Evolutionary conservation across 2,329 filamentous ascomycete species (phyloP).

Genomic region (Diaporthe sp.): DNA sequence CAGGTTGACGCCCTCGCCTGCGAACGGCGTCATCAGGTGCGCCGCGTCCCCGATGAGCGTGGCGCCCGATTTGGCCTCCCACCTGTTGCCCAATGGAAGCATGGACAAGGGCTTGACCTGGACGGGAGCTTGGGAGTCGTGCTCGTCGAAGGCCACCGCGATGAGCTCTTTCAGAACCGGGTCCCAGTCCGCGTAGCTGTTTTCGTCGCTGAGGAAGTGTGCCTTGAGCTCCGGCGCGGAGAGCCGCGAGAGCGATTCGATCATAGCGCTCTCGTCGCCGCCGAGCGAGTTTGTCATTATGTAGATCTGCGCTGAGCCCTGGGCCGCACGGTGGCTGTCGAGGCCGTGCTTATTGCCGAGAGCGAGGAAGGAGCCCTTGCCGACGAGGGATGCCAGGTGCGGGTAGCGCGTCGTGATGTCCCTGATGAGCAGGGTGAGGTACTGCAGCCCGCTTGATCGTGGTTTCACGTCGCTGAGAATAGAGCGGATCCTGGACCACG

Average conservation of each 20-base stretch:
- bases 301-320: constrained; percentile 50
- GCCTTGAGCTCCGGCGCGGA: constrained; percentile 41
- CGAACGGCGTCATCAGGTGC: constrained; percentile 66
- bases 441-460: constrained; percentile 55
- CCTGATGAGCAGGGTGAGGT: constrained; percentile 53
- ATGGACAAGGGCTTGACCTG: constrained; percentile 51
- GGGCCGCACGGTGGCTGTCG: constrained; percentile 50
- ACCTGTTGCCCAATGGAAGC: constrained; percentile 59
- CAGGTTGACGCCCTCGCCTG: constrained; percentile 68
- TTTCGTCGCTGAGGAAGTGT: constrained; percentile 44
- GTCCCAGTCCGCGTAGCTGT: constrained; percentile 48
- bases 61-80: constrained; percentile 57
- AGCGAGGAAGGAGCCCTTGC: constrained; percentile 53
- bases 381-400: constrained; percentile 55
- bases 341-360: constrained; percentile 56
- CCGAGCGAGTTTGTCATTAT: constrained; percentile 46
- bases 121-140: constrained; percentile 40
- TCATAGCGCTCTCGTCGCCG: constrained; percentile 43
- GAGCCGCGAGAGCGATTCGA: constrained; percentile 38
- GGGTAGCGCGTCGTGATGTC: constrained; percentile 53
- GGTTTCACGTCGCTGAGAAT: constrained; percentile 54
- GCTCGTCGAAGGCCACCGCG: constrained; percentile 47
- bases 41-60: constrained; percentile 69
- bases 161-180: constrained; percentile 48
- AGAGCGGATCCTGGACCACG: constrained; percentile 55